These are phyloP conservation scores for Trichopus zeylanicus DNA, from an alignment of 116 monocot species.

Conservation along the genomic window DNA sequence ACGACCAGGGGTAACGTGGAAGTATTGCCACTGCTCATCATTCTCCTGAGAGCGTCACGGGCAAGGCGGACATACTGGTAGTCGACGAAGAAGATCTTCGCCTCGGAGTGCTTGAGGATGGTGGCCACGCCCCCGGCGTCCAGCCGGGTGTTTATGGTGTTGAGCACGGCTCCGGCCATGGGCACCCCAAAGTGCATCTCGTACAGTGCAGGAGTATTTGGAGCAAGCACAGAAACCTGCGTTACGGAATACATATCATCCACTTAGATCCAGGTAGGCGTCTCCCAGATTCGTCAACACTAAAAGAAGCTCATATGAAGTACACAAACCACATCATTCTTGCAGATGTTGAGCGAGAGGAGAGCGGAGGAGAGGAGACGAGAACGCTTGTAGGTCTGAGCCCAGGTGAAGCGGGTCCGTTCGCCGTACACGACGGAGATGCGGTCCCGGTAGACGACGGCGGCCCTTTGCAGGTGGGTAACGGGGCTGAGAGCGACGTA, in stretches of 20 bases:
- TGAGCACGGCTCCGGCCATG: constrained; percentile 28
- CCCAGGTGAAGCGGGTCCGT: constrained; percentile 2
- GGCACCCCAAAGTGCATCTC: constrained; percentile 38
- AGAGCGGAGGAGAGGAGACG: constrained; percentile 5
- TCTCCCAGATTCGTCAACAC: neutral
- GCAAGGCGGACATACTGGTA: constrained; percentile 8
- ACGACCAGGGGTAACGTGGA: neutral
- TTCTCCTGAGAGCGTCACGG: neutral
- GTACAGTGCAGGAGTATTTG: constrained; percentile 25
- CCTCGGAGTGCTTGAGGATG: constrained; percentile 17
- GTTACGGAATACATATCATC: neutral
- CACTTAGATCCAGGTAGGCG: neutral
- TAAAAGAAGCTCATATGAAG: neutral
- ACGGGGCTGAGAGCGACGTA: constrained; percentile 2
- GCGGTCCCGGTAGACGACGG: constrained; percentile 3
- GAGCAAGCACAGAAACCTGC: constrained; percentile 24
- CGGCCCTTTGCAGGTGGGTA: constrained; percentile 4
- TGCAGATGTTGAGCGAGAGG: neutral
- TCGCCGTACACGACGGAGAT: constrained; percentile 7
- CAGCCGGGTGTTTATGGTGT: constrained; percentile 24
- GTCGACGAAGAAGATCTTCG: constrained; percentile 26
- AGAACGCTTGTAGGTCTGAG: constrained; percentile 4
- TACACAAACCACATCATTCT: constrained; percentile 7
- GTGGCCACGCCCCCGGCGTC: constrained; percentile 11
- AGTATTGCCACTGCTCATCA: neutral